These are phyloP conservation scores for Lactarius psammicola DNA, from an alignment of 768 basidiomycete species.

Conservation along the genomic window DNA sequence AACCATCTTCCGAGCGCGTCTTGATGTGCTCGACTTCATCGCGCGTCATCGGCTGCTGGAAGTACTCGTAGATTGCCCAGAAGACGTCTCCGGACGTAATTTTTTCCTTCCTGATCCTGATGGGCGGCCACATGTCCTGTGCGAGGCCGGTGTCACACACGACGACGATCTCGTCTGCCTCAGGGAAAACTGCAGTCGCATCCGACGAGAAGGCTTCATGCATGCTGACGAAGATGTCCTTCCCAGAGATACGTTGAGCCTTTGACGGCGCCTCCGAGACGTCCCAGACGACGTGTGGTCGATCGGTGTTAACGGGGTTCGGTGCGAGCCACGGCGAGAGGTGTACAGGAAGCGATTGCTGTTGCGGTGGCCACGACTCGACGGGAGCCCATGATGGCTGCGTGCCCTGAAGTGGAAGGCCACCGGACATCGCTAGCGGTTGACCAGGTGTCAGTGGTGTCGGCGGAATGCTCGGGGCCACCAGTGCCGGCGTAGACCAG, in stretches of 20 bases:
- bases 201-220: conserved; percentile 16
- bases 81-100: conserved; percentile 25
- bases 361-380: conserved; percentile 22
- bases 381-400: conserved; percentile 20
- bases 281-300: conserved; percentile 25
- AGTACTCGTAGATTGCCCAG: conserved; percentile 26
- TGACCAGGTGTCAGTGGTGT: conserved; percentile 17
- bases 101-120: conserved; percentile 14
- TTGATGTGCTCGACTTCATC: conserved; percentile 16
- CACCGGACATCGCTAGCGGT: conserved; percentile 4
- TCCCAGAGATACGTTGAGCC: conserved; percentile 23
- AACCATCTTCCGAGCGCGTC: conserved; percentile 6
- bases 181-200: conserved; percentile 21
- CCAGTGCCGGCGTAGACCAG: neutral
- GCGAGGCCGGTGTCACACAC: conserved; percentile 11
- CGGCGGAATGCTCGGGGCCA: conserved; percentile 1
- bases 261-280: conserved; percentile 20
- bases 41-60: conserved; percentile 18
- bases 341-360: conserved; percentile 21
- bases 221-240: conserved; percentile 25
- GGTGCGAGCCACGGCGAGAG: conserved; percentile 27
- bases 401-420: conserved; percentile 4
- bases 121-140: conserved; percentile 21
- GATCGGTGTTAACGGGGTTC: conserved; percentile 16
- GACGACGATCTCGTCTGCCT: conserved; percentile 17